phyloP scores from a whole-genome alignment of 192 early-diverging fungal species.

The Paraglomus occultum region DNA sequence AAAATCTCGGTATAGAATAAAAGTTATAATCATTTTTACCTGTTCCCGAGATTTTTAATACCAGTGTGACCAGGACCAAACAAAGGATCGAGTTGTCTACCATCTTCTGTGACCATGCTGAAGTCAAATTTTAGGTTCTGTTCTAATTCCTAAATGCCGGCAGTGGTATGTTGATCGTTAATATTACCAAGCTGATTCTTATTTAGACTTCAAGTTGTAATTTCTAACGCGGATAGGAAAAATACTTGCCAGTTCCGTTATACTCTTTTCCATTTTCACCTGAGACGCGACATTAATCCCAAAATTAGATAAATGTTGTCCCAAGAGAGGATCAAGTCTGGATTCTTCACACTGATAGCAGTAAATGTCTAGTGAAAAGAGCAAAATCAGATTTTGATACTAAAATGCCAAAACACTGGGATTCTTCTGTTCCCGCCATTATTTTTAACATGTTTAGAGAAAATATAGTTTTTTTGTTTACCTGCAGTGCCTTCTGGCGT shows the following conservation, averaged over 20 bases:
- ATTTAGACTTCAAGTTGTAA: background rate
- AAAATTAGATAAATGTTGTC: slow-evolving; percentile 75
- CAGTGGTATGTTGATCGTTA: background rate
- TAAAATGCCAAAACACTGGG: background rate
- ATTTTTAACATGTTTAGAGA: background rate
- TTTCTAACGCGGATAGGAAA: background rate
- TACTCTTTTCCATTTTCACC: slow-evolving; percentile 88
- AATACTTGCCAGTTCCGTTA: slow-evolving; percentile 80
- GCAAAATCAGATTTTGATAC: slow-evolving; percentile 1
- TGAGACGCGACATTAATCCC: slow-evolving; percentile 84
- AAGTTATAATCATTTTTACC: slow-evolving; percentile 36
- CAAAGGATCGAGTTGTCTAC: slow-evolving; percentile 74
- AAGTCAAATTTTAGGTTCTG: slow-evolving; percentile 97
- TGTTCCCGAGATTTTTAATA: slow-evolving; percentile 93
- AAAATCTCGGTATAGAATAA: background rate
- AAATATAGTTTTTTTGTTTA: slow-evolving; percentile 32
- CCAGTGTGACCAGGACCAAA: slow-evolving; percentile 94
- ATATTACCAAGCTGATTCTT: background rate
- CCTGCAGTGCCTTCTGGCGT: slow-evolving; percentile 94
- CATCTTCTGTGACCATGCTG: slow-evolving; percentile 96
- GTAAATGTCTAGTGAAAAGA: slow-evolving; percentile 60
- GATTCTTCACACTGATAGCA: slow-evolving; percentile 88
- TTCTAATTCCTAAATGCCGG: slow-evolving; percentile 73
- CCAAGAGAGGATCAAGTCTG: slow-evolving; percentile 73
- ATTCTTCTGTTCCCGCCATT: slow-evolving; percentile 3